Conservation (phyloP, 768 basidiomycete species). For the Amanita molliuscula region DNA sequence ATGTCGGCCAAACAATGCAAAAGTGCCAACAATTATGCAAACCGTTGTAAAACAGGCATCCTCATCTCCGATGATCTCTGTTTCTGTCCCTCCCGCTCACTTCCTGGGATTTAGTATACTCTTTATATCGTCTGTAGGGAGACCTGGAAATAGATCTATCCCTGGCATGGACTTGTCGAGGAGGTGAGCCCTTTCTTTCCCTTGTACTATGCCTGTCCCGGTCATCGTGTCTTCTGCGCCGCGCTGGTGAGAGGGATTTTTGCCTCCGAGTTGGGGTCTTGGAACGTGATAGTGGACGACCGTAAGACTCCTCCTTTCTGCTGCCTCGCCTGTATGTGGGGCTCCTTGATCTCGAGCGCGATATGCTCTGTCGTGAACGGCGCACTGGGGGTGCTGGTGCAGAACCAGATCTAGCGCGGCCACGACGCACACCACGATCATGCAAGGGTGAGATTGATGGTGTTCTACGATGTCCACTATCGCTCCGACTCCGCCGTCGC, state of each 20-base stretch:
- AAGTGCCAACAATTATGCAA: no score
- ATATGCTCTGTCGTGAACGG: conserved; percentile 8
- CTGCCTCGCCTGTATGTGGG: not conserved
- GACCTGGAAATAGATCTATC: not conserved
- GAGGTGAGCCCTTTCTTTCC: not conserved
- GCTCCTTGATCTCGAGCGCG: not conserved
- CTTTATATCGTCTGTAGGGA: not conserved
- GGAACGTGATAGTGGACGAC: conserved; percentile 7
- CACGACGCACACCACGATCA: conserved; percentile 12
- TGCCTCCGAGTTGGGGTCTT: conserved; percentile 7
- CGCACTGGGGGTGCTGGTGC: conserved; percentile 14
- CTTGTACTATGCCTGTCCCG: not conserved
- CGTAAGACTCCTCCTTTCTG: conserved; percentile 7
- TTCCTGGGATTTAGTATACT: not conserved
- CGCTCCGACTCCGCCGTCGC: conserved; percentile 10
- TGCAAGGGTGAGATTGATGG: conserved; percentile 15
- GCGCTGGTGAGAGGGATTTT: conserved; percentile 14
- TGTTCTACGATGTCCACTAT: conserved; percentile 17
- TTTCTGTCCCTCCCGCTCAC: conserved; percentile 12
- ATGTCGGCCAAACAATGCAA: no score
- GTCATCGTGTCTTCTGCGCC: conserved; percentile 10
- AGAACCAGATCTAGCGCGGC: not conserved
- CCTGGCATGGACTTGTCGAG: not conserved
- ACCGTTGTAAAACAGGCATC: not conserved
- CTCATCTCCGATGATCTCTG: conserved; percentile 13